These are phyloP conservation scores for Torulaspora microellipsoides DNA, from an alignment of 805 yeast genomes.

Conservation along the genomic window DNA sequence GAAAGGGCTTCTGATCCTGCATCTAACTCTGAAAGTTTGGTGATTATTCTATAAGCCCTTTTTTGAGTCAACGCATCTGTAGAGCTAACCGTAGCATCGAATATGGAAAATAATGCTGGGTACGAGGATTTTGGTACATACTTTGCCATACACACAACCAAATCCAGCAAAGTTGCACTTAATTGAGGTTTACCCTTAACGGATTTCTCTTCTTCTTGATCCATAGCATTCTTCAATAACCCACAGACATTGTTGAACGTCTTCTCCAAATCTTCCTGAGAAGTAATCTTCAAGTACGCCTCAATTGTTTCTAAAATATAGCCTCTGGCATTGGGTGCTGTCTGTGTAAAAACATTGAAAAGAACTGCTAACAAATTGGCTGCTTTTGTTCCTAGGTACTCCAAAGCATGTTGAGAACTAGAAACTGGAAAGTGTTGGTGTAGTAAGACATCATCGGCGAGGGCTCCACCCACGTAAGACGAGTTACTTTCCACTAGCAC, in stretches of 20 bases:
- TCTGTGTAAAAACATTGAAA: constrained; percentile 89
- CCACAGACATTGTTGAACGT: constrained; percentile 86
- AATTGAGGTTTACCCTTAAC: constrained; percentile 37
- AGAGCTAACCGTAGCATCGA: constrained; percentile 58
- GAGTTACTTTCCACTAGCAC: constrained; percentile 70
- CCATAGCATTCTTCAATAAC: constrained; percentile 68
- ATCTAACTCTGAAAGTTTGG: constrained; percentile 66
- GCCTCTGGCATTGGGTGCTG: constrained; percentile 77
- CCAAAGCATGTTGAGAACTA: constrained; percentile 53
- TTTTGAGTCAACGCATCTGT: constrained; percentile 73
- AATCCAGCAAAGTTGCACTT: constrained; percentile 86
- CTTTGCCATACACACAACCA: constrained; percentile 80
- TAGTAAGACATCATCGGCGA: constrained; percentile 51
- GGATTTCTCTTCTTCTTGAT: constrained; percentile 43
- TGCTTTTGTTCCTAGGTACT: constrained; percentile 60
- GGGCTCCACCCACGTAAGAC: constrained; percentile 52
- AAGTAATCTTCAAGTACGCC: constrained; percentile 66
- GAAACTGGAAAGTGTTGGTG: constrained; percentile 56
- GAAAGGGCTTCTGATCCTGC: constrained; percentile 53
- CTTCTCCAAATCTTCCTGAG: constrained; percentile 57
- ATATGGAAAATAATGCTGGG: constrained; percentile 71
- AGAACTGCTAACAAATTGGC: constrained; percentile 78
- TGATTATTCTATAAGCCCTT: constrained; percentile 77
- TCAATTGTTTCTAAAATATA: constrained; percentile 84
- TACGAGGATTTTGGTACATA: constrained; percentile 70